These are phyloP conservation scores for Dactylellina leptospora DNA, from an alignment of 2,329 filamentous ascomycete genomes.

Conservation along the genomic window DNA sequence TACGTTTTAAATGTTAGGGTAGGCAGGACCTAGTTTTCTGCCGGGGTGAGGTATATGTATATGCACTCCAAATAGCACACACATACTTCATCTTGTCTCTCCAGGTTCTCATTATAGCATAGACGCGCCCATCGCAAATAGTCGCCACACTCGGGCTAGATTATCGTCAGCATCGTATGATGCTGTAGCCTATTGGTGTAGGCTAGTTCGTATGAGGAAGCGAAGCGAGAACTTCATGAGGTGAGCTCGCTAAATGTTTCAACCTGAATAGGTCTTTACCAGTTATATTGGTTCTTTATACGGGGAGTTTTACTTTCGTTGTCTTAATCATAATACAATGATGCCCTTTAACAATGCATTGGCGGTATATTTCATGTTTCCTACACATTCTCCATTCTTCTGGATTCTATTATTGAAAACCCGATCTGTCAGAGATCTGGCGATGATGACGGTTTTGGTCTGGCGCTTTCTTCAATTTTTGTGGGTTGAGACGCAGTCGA, in stretches of 20 bases:
- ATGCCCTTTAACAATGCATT: background rate
- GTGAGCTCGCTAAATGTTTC: conserved; percentile 28
- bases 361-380: background rate
- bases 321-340: conserved; percentile 2
- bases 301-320: conserved; percentile 39
- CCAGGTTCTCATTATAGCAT: conserved; percentile 12
- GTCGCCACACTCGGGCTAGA: conserved; percentile 34
- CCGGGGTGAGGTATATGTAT: no score
- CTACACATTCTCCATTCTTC: background rate
- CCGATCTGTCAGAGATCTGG: background rate
- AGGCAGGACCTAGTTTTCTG: conserved; percentile 28
- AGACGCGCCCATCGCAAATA: conserved; percentile 28
- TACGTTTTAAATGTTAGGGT: conserved; percentile 23
- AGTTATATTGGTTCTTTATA: background rate
- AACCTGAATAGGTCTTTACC: background rate
- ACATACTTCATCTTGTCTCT: conserved; percentile 5
- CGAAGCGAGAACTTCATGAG: conserved; percentile 26
- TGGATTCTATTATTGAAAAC: conserved; percentile 10
- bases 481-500: no score
- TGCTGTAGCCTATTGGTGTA: conserved; percentile 9
- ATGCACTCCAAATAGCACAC: background rate
- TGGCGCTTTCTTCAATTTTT: no score
- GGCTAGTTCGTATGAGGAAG: conserved; percentile 29
- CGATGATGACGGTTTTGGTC: background rate
- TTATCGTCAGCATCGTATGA: conserved; percentile 37